Base-by-base conservation (phyloP, 495 filamentous ascomycete species). In the Echria macrotheca region DNA sequence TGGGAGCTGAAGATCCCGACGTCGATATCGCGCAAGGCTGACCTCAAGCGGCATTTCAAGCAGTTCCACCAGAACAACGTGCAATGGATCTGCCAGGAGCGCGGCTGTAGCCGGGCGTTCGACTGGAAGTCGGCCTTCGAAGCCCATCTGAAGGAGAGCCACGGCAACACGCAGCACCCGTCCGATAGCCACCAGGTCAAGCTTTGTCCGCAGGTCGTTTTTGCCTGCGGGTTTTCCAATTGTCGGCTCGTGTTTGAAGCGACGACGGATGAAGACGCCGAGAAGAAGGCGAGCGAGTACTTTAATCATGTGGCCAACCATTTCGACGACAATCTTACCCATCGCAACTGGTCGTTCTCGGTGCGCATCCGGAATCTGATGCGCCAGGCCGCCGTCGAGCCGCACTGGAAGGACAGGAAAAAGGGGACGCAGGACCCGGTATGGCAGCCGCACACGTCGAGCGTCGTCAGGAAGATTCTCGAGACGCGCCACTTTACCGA, bases 41-140 rank as follows among this genome's bases (percentile, higher is more conserved):
- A 61, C 31, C 58, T 64, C 22, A 58, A 53, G 41, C 57, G 58
- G 5, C 60, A 64, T 31, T 51, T 64, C 29, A 47, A 56, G 42
- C 32, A 52, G 19, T 58, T 52, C 32, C 60, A 64, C 44, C 37
- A 54, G 18, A 51, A 43, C 33, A 55, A 64, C 28, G 50, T 40
- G 4, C 54, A 56, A 22, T 64, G 50, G 49, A 32, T 50, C 31
- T 64, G 60, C 49, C 49, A 49, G 5, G 49, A 54, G 15, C 54
- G 42, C 2, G 50, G 52, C 15, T 60, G 58, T 37, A 32, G 37
- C 19, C 50, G 44, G 47, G 42, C 46, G 4, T 64, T 58, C 37
- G 58, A 64, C 49, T 60, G 57, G 46, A 46, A 54, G 37, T 43
- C 42, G 18, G 60, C 55, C 9, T 56, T 58, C 35, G 50, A 58